Evolutionary conservation across 1,139 yeast species (phyloP).

Genomic region (Yamadazyma oceani): DNA sequence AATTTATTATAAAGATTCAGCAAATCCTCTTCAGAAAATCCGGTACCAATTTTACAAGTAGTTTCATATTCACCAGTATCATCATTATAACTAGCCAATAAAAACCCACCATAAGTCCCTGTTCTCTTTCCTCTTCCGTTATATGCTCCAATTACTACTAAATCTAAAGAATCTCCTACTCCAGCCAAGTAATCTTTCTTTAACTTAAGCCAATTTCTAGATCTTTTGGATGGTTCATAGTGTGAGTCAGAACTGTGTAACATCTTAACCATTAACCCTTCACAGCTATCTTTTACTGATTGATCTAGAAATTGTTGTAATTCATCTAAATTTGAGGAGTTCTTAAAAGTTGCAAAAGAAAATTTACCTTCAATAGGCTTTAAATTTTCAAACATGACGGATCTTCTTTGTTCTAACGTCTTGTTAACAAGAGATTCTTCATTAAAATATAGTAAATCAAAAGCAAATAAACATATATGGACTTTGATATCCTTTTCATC

Average conservation of each 20-base stretch:
- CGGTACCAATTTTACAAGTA: conserved; percentile 96
- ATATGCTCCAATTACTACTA: conserved; percentile 93
- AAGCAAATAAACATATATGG: conserved; percentile 87
- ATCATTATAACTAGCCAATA: conserved; percentile 84
- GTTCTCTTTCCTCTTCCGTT: conserved; percentile 94
- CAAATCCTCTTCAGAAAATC: conserved; percentile 85
- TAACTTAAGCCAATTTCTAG: conserved; percentile 91
- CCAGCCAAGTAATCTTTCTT: conserved; percentile 94
- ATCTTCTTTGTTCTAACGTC: conserved; percentile 70
- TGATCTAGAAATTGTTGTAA: conserved; percentile 86
- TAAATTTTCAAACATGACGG: conserved; percentile 55
- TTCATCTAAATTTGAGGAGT: conserved; percentile 73
- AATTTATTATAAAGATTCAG: conserved; percentile 58
- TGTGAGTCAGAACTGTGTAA: conserved; percentile 76
- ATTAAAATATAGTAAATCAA: conserved; percentile 77
- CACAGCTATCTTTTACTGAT: conserved; percentile 87
- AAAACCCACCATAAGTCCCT: conserved; percentile 90
- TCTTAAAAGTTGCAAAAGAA: conserved; percentile 73
- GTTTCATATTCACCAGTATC: conserved; percentile 93
- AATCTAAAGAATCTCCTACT: conserved; percentile 91
- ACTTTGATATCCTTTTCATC: conserved; percentile 85
- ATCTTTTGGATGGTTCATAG: conserved; percentile 93
- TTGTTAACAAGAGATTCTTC: conserved; percentile 69
- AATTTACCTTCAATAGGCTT: conserved; percentile 73
- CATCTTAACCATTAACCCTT: conserved; percentile 94